Percentiles rank a stretch among this genome's conserved stretches.
phyloP scores from a whole-genome alignment of 2,329 filamentous ascomycete species.

The Teratosphaeria zuluensis region DNA sequence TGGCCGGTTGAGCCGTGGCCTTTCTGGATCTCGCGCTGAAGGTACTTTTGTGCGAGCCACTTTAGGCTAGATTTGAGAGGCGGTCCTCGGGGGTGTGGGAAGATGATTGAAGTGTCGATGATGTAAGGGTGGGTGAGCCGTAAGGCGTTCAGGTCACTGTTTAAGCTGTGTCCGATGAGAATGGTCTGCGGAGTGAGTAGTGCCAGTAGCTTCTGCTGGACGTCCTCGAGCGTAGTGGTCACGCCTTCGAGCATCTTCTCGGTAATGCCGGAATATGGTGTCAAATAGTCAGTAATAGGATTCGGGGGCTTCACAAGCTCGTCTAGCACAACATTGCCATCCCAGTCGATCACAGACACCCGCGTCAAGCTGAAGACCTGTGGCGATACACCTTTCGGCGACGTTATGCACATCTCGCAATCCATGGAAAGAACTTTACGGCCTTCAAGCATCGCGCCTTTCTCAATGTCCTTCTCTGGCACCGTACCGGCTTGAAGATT shows the following conservation, averaged over 20 bases:
- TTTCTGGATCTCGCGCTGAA: constrained; percentile 80
- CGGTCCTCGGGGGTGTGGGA: constrained; percentile 79
- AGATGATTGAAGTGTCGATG: constrained; percentile 82
- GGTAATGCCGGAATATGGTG: constrained; percentile 78
- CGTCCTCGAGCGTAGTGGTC: constrained; percentile 72
- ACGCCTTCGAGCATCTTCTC: constrained; percentile 70
- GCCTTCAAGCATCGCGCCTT: constrained; percentile 75
- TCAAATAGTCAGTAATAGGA: constrained; percentile 88
- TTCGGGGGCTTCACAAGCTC: constrained; percentile 84
- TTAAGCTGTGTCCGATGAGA: constrained; percentile 70
- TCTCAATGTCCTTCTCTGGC: constrained; percentile 60
- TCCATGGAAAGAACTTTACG: constrained; percentile 73
- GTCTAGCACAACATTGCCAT: constrained; percentile 71
- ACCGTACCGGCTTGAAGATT: constrained; percentile 57
- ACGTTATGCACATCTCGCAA: constrained; percentile 95
- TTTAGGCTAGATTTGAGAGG: constrained; percentile 87
- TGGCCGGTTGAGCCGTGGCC: constrained; percentile 63
- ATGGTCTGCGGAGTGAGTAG: constrained; percentile 65
- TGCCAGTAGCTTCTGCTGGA: constrained; percentile 63
- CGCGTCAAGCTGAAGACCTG: constrained; percentile 76
- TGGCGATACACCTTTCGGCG: constrained; percentile 36
- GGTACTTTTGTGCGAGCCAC: constrained; percentile 77
- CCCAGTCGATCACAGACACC: constrained; percentile 79
- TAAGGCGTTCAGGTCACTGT: constrained; percentile 74
- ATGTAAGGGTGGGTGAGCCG: constrained; percentile 86